Conservation (phyloP, 371 early-diverging fungal genomes). For the Mortierella sp. region DNA sequence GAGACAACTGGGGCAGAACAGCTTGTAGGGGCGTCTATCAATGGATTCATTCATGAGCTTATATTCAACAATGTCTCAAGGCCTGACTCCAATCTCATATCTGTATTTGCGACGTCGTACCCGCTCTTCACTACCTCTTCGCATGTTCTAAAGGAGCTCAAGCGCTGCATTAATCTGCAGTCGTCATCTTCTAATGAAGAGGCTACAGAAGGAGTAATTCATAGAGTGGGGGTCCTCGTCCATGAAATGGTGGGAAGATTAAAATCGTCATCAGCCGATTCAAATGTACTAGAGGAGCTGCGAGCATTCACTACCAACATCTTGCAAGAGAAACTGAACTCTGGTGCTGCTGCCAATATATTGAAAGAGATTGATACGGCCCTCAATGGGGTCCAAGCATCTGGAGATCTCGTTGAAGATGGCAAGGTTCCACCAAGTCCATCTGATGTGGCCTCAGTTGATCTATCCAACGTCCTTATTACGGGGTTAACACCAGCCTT, state of each 20-base stretch:
- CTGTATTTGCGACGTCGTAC: slow-evolving; percentile 72
- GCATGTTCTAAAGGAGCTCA: slow-evolving; percentile 66
- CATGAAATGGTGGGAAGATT: slow-evolving; percentile 50
- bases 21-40: slow-evolving; percentile 70
- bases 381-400: not conserved
- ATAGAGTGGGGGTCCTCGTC: slow-evolving; percentile 20
- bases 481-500: slow-evolving; percentile 75
- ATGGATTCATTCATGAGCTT: slow-evolving; percentile 77
- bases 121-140: slow-evolving; percentile 66
- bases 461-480: slow-evolving; percentile 64
- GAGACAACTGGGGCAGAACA: slow-evolving; percentile 24
- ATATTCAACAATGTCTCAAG: slow-evolving; percentile 60
- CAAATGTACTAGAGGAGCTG: slow-evolving; percentile 61
- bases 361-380: slow-evolving; percentile 17
- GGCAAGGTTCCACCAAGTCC: slow-evolving; percentile 2
- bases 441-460: slow-evolving; percentile 40
- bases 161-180: slow-evolving; percentile 60
- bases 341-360: slow-evolving; percentile 19
- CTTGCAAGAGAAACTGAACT: slow-evolving; percentile 52
- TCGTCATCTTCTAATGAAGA: slow-evolving; percentile 25
- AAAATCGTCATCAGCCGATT: slow-evolving; percentile 47
- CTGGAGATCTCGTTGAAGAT: not conserved
- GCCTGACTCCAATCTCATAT: slow-evolving; percentile 30
- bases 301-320: slow-evolving; percentile 58
- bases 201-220: not conserved